These are phyloP conservation scores for Barnettozyma salicaria DNA, from an alignment of 805 yeast species.

Conservation along the genomic window DNA sequence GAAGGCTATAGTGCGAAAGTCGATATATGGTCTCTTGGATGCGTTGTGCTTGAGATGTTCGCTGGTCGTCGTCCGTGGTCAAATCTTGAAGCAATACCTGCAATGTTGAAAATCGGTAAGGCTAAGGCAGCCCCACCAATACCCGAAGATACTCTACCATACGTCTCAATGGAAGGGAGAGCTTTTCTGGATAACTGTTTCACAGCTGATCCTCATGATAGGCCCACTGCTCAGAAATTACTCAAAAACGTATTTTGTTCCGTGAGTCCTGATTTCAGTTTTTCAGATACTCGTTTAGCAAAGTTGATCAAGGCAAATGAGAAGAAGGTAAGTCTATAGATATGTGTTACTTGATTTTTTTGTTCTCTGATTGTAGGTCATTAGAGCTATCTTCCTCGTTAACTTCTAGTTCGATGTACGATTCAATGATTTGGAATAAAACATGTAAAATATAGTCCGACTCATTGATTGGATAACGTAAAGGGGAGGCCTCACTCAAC, in stretches of 20 bases:
- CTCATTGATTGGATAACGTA: constrained; percentile 63
- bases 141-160: constrained; percentile 74
- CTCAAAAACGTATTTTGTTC: constrained; percentile 48
- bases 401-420: not conserved
- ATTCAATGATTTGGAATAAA: constrained; percentile 25
- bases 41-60: constrained; percentile 95
- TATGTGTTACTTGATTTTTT: not conserved
- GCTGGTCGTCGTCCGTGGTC: constrained; percentile 98
- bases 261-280: constrained; percentile 38
- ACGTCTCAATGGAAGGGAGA: constrained; percentile 58
- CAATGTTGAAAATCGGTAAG: constrained; percentile 83
- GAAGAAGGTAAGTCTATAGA: constrained; percentile 21
- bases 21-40: constrained; percentile 97
- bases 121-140: constrained; percentile 92
- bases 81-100: constrained; percentile 89
- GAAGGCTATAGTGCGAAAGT: constrained; percentile 97
- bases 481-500: constrained; percentile 62
- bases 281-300: constrained; percentile 50
- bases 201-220: constrained; percentile 63
- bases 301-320: constrained; percentile 43
- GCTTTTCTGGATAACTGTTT: constrained; percentile 75
- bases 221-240: constrained; percentile 81
- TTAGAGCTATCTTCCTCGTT: not conserved
- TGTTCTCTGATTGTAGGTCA: not conserved
- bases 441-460: constrained; percentile 52